Evolutionary conservation across 140 eudicot genomes (phyloP), one percentile per base, ranked within the genome.

Genomic region (Artemisia princeps): DNA sequence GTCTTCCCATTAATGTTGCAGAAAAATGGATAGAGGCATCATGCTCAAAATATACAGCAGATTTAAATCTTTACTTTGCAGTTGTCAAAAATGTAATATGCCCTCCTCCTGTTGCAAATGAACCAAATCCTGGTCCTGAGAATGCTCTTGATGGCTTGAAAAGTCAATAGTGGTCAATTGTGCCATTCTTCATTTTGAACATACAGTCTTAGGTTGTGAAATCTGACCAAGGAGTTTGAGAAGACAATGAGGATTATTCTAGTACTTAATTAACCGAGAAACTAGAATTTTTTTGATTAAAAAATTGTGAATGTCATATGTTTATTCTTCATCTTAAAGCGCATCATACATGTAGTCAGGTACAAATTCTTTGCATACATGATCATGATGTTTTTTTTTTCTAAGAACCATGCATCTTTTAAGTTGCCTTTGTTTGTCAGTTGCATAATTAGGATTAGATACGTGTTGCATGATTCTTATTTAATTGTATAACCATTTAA

Each of bases 1-100:
- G 80, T 56, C 86, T 91, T 46, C 84, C 94, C 0, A 87, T 86
- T 4, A 74, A 65, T 30, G 82, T 85, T 23, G 96, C 91, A 3
- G 87, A 87, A 74, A 85, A 79, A 77, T 91, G 96, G 97, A 87
- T 91, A 68, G 83, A 78, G 49, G 95, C 97, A 2, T 68, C 76
- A 11, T 87, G 96, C 78, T 23, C 79, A n/a, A 84, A 87, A 62
- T 52, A 58, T 53, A 83, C 78, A 71, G 94, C 95, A 0, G 96
- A 87, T 42, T 80, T 87, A 0, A 81, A 81, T 24, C 70, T 84
- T 7, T 67, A 81, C 66, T 81, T 81, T 26, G 72, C 95, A 45
- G 77, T 87, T 16, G 67, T 91, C 51, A 83, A 87, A 75, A 91
- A 91, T 74, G 68, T 65, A 1, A 69, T 79, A 11, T 82, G 85